These are phyloP conservation scores for Adansonia grandidieri DNA, from an alignment of 441 rosid genomes.

Conservation along the genomic window DNA sequence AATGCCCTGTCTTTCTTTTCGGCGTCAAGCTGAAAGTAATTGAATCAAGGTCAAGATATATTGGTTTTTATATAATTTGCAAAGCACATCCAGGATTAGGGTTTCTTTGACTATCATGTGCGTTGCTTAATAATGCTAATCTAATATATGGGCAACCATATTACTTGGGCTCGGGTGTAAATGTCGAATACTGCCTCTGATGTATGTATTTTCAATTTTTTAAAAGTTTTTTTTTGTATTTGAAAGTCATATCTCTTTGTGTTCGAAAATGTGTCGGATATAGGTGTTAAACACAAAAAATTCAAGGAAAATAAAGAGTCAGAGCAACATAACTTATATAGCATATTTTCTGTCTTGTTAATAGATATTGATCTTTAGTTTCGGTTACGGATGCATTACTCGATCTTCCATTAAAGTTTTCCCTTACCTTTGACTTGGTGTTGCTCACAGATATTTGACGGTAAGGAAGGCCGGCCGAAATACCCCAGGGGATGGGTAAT, in stretches of 20 bases:
- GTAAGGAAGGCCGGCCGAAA: conserved; percentile 79
- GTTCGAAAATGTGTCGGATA: no score
- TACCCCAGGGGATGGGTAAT: conserved; percentile 94
- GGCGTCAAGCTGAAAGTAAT: conserved; percentile 6
- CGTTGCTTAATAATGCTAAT: neutral
- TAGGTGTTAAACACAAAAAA: no score
- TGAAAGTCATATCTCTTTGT: no score
- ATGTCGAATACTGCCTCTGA: no score
- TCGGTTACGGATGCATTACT: neutral
- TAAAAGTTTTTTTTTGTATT: no score
- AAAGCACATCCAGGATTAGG: neutral
- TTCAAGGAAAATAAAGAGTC: no score
- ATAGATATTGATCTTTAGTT: neutral
- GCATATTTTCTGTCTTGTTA: neutral
- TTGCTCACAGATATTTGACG: conserved; percentile 73
- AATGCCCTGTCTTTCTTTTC: neutral
- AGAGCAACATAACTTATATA: no score
- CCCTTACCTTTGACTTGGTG: conserved; percentile 7
- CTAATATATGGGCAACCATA: neutral
- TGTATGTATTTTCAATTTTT: no score
- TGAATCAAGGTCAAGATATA: neutral
- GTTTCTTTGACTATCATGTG: neutral
- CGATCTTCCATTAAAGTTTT: neutral
- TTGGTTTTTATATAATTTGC: neutral
- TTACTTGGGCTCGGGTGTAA: neutral